A percentile compares a stretch with the other conserved stretches of the same genome.
phyloP scores from a whole-genome alignment of 2,329 filamentous ascomycete species.

The Pseudocercospora pini-densiflorae region DNA sequence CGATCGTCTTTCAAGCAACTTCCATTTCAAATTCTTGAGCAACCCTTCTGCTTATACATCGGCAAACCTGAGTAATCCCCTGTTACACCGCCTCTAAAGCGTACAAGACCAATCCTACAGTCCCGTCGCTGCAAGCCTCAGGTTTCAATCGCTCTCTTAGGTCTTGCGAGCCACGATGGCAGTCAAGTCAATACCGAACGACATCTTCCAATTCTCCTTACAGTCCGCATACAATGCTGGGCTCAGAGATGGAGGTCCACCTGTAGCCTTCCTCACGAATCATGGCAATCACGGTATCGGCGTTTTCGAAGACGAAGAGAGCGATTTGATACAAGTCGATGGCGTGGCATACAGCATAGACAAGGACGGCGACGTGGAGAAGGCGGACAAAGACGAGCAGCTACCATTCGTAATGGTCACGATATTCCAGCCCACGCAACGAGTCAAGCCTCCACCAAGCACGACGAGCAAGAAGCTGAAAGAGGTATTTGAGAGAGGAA shows the following conservation, averaged over 20 bases:
- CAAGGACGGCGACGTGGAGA: slow-evolving; percentile 37
- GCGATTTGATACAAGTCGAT: slow-evolving; percentile 44
- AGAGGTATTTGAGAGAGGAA: slow-evolving; percentile 36
- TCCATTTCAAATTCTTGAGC: neutral
- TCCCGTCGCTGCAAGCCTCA: too few species aligned
- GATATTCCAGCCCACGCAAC: slow-evolving; percentile 44
- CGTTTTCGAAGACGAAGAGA: slow-evolving; percentile 42
- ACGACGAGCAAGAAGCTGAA: slow-evolving; percentile 33
- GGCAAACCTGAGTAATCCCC: neutral
- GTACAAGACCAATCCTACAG: neutral
- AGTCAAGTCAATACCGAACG: slow-evolving; percentile 45
- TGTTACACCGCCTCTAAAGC: neutral
- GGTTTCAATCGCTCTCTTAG: too few species aligned
- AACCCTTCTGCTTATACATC: neutral
- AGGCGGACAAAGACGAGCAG: slow-evolving; percentile 40
- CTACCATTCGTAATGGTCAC: slow-evolving; percentile 50
- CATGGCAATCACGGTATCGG: slow-evolving; percentile 51
- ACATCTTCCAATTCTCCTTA: slow-evolving; percentile 52
- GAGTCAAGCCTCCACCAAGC: slow-evolving; percentile 33
- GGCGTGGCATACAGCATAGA: slow-evolving; percentile 40
- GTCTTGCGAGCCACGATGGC: neutral
- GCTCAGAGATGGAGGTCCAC: slow-evolving; percentile 42
- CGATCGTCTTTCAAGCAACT: neutral
- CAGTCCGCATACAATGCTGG: slow-evolving; percentile 43
- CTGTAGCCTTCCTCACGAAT: slow-evolving; percentile 43